A percentile compares a stretch with the other conserved stretches of the same genome.
Conservation (phyloP, 768 basidiomycete genomes). For the Serendipita sp. region DNA sequence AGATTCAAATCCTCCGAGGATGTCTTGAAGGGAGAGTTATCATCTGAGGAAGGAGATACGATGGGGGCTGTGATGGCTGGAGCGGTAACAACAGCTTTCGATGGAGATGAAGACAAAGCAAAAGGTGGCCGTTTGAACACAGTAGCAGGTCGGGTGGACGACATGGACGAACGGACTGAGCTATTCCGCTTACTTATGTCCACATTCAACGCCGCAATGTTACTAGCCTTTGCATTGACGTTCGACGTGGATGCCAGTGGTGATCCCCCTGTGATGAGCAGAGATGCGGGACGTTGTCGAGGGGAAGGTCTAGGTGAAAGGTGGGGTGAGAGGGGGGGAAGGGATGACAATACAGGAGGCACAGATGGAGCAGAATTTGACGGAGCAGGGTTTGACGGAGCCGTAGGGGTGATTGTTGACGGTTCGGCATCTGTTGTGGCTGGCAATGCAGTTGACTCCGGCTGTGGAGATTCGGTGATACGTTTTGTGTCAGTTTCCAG, state of each 20-base stretch:
- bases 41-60: constrained; percentile 16
- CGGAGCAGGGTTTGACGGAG: not conserved
- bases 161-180: constrained; percentile 2
- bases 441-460: not conserved
- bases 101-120: not conserved
- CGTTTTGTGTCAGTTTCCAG: not conserved
- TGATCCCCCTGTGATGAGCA: not conserved
- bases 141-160: not conserved
- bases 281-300: not conserved
- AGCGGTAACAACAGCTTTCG: constrained; percentile 32
- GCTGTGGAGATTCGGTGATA: not conserved
- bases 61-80: constrained; percentile 30
- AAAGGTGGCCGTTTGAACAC: not conserved
- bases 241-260: constrained; percentile 1
- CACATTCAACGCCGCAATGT: not conserved
- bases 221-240: not conserved
- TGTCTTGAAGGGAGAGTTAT: not conserved
- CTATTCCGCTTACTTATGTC: not conserved
- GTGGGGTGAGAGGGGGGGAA: not conserved
- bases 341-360: not conserved
- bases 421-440: constrained; percentile 48
- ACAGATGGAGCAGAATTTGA: not conserved
- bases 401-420: constrained; percentile 28
- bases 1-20: constrained; percentile 14
- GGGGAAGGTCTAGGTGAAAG: constrained; percentile 1